phyloP scores from a whole-genome alignment of 768 basidiomycete species.

The Kwoniella newhampshirensis region DNA sequence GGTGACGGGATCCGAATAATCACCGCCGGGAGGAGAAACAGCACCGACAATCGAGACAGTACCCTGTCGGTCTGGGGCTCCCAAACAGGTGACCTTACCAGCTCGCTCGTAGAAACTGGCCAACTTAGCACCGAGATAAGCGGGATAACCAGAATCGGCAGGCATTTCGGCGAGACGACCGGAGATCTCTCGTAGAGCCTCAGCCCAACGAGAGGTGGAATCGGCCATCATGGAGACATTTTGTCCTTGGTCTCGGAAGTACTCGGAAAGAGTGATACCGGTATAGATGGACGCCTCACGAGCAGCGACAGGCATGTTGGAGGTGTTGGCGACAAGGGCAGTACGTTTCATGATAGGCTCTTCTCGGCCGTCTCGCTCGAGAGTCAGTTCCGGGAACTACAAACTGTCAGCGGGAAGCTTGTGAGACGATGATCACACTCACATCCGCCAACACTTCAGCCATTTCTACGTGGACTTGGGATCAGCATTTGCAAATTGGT shows the following conservation, averaged over 20 bases:
- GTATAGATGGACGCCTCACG: conserved; percentile 99
- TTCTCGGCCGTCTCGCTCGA: conserved; percentile 84
- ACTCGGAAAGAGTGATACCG: conserved; percentile 97
- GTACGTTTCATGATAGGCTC: conserved; percentile 99
- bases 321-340: conserved; percentile 96
- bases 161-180: conserved; percentile 99
- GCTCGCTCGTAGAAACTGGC: conserved; percentile 99
- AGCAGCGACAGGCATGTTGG: conserved; percentile 99
- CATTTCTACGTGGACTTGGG: conserved; percentile 48
- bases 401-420: conserved; percentile 21
- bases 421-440: conserved; percentile 4
- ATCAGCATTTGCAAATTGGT: not conserved
- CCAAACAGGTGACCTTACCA: conserved; percentile 89
- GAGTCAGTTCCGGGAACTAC: conserved; percentile 77
- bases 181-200: conserved; percentile 97
- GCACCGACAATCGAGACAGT: conserved; percentile 99
- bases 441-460: conserved; percentile 99
- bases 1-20: conserved; percentile 98
- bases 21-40: conserved; percentile 97
- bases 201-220: conserved; percentile 98
- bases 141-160: conserved; percentile 98
- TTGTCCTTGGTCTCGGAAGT: conserved; percentile 97
- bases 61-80: conserved; percentile 80
- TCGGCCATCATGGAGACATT: conserved; percentile 99
- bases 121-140: conserved; percentile 90